Conservation (phyloP, 441 rosid genomes). For the Euphorbia schlechtendalii region DNA sequence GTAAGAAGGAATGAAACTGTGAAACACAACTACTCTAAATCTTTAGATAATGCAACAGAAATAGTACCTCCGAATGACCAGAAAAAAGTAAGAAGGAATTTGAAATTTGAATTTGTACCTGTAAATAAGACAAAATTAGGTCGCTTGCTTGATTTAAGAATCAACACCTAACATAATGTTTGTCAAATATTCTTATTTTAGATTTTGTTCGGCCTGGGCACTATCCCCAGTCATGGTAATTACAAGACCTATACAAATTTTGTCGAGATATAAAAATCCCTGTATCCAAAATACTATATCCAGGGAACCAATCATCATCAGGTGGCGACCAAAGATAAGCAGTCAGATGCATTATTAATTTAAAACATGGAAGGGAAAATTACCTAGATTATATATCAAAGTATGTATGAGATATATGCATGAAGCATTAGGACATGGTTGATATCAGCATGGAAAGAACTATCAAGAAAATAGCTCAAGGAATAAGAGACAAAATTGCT, state of each 20-base stretch:
- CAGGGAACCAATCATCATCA: not conserved
- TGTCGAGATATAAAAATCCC: not conserved
- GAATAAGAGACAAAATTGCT: not conserved
- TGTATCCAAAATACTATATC: not conserved
- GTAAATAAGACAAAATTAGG: conserved; percentile 25
- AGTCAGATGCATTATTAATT: not conserved
- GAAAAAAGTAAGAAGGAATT: conserved; percentile 92
- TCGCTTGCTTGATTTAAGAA: conserved; percentile 13
- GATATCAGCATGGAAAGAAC: not conserved
- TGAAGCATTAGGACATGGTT: not conserved
- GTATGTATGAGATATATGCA: too few species aligned
- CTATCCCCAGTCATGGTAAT: not conserved
- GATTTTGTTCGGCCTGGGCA: not conserved
- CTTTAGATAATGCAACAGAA: too few species aligned
- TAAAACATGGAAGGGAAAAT: not conserved
- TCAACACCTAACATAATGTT: too few species aligned
- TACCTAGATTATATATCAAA: too few species aligned
- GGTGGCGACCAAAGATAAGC: not conserved
- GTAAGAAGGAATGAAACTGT: too few species aligned
- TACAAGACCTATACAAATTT: not conserved
- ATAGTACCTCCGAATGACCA: conserved; percentile 89
- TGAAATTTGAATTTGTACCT: conserved; percentile 96
- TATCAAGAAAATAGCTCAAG: not conserved
- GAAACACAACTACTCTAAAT: too few species aligned
- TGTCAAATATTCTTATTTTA: not conserved